Evolutionary conservation across 108 stramenopile species (phyloP), one percentile per base, ranked within the genome.

Genomic region (Nitzschia sp.): DNA sequence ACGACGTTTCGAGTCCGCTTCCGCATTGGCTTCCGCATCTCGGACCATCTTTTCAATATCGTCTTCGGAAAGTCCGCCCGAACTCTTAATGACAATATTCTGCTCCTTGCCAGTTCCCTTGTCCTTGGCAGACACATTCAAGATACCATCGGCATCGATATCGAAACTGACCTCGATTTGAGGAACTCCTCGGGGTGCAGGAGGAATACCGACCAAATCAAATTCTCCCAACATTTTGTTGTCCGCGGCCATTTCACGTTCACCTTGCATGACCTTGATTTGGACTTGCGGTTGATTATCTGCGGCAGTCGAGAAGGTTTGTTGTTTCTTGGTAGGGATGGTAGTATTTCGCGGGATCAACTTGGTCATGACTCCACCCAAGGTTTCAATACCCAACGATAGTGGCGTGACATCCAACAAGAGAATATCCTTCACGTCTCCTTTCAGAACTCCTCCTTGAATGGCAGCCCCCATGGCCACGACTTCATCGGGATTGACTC

Each of bases 381-480:
- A 87, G 26, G 99, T 99, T 83, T 99, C 98, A 50, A 99, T 97
- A 46, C 99, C 99, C 19, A 99, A 84, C 1, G 97, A 98, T 22
- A 99, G 80, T 1, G 99, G 99, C 19, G 98, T 99, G 33, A 99
- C 99, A 83, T 99, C 99, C 58, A 99, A 69, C 35, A 99, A 69
- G 32, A 99, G 74, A 72, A 99, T 97, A 80, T 99, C 99, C 88
- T 98, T 99, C 53, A 99, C 98, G 79, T 98, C 98, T 6, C 98
- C 99, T 76, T 97, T 90, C 47, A 99, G 81, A 32, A 99, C 98
- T 45, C 99, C 99, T 52, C 98, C 99, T 81, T 98, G 98, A 78
- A 99, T 99, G 62, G 99, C 99, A 11, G 99, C 99, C 52, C 99
- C 99, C 97, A 99, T 98, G 63, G 99, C 99, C 33, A 99, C 99